A percentile compares a stretch with the other conserved stretches of the same genome.
These are phyloP conservation scores for Aspergillus intermedius DNA, from an alignment of 2,329 filamentous ascomycete species.

Conservation along the genomic window DNA sequence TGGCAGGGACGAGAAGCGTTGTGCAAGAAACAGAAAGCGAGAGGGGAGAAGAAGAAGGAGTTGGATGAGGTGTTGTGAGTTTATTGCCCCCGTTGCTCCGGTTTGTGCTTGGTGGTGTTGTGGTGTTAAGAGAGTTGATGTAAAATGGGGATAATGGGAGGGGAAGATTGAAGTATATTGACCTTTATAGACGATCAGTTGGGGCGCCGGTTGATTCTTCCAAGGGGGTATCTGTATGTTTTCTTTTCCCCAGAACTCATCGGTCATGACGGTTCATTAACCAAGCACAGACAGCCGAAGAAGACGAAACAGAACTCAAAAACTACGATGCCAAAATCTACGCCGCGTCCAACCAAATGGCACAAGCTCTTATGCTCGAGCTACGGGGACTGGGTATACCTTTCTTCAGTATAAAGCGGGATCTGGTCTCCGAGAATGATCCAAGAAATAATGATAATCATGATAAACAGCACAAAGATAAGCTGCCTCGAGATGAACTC, in stretches of 20 bases:
- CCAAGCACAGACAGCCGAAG: slow-evolving; percentile 35
- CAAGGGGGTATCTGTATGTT: slow-evolving; percentile 26
- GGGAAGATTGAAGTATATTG: neutral
- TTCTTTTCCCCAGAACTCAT: neutral
- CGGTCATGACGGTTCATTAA: neutral
- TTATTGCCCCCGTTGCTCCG: neutral
- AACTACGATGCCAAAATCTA: slow-evolving; percentile 59
- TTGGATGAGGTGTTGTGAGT: slow-evolving; percentile 51
- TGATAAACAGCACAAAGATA: slow-evolving; percentile 3
- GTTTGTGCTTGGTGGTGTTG: neutral
- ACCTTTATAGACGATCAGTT: slow-evolving; percentile 36
- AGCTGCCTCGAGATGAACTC: slow-evolving; percentile 37
- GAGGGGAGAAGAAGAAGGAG: slow-evolving; percentile 48
- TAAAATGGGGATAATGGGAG: neutral
- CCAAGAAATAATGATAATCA: neutral
- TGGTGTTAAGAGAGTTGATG: slow-evolving; percentile 1
- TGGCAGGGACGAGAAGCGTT: slow-evolving; percentile 48
- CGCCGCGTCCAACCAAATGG: slow-evolving; percentile 53
- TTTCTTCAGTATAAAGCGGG: slow-evolving; percentile 41
- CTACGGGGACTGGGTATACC: slow-evolving; percentile 54
- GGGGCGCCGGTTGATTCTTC: slow-evolving; percentile 35
- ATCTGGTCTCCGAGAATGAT: neutral
- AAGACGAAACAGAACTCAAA: slow-evolving; percentile 49
- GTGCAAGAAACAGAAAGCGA: slow-evolving; percentile 45
- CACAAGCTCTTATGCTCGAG: slow-evolving; percentile 49